phyloP scores from a whole-genome alignment of 352 stramenopile species.

The Elongisporangium anandrum region DNA sequence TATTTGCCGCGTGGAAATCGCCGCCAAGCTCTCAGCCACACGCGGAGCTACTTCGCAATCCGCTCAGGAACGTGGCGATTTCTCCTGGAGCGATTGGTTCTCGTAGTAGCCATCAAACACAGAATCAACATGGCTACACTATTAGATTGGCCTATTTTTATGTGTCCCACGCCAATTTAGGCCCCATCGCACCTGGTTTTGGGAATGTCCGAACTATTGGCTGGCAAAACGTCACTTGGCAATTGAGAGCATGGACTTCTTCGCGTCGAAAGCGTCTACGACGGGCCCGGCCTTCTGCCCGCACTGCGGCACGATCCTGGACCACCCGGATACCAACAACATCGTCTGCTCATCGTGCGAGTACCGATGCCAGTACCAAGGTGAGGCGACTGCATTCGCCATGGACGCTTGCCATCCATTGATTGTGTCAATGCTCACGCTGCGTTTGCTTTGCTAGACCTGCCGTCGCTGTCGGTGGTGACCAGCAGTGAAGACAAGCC shows the following conservation, averaged over 20 bases:
- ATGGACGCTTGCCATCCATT: too few relatives aligned
- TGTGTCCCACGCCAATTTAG: background rate
- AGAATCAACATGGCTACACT: background rate
- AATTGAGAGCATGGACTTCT: constrained; percentile 56
- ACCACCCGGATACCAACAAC: constrained; percentile 84
- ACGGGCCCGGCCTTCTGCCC: constrained; percentile 84
- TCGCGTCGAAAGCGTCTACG: constrained; percentile 43
- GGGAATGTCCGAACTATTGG: background rate
- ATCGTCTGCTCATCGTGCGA: constrained; percentile 85
- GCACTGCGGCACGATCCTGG: constrained; percentile 85
- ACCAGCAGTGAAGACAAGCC: constrained; percentile 77
- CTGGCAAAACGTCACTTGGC: background rate
- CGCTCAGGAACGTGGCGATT: constrained; percentile 45
- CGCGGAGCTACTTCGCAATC: constrained; percentile 22
- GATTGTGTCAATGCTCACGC: constrained; percentile 5
- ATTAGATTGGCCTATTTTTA: background rate
- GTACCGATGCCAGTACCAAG: constrained; percentile 82
- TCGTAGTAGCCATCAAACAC: constrained; percentile 22
- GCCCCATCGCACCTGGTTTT: background rate
- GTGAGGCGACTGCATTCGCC: constrained; percentile 19
- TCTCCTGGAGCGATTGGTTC: constrained; percentile 78
- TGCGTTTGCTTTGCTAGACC: constrained; percentile 32
- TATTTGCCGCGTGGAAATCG: constrained; percentile 75
- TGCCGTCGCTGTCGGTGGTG: constrained; percentile 73
- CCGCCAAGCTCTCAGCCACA: constrained; percentile 34